Evolutionary conservation across 495 filamentous ascomycete species (phyloP), one percentile per base, ranked within the genome.

Genomic region (Penicillium simplicissimum): DNA sequence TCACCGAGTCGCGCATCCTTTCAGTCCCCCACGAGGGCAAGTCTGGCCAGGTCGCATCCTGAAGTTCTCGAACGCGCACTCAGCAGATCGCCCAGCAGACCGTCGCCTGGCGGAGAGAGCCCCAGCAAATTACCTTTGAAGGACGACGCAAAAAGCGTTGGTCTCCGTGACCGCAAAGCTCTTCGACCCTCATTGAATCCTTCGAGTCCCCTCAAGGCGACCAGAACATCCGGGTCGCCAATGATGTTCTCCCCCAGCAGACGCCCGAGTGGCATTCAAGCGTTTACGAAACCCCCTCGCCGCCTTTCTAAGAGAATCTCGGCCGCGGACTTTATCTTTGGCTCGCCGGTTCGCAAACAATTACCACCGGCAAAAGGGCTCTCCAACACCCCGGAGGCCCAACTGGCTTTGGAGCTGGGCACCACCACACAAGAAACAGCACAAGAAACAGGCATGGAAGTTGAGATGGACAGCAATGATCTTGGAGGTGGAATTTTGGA

Each of bases 21-120:
- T 67, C 83, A 84, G 45, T 88, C 87, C 4, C 88, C 88, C 4
- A 90, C 86, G 0, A 83, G 81, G 63, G 81, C 86, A 5, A 89
- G 84, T 64, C 69, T 90, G 17, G 82, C 87, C 62, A 83, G 84
- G 67, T 83, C 84, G 61, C 83, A 89, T 65, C 85, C 88, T 8
- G 83, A 84, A 8, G 72, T 87, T 15, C 64, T 88, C 45, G 74
- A 79, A 51, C 81, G 82, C 58, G 74, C 81, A 33, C 67, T 74
- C 47, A 78, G 71, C 67, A 68, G 72, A 68, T 74, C 73, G 14
- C 66, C 75, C 7, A 65, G 34, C 28, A 64, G 66, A 42, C 65
- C 53, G 67, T 42, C 62, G 33, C 45, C 53, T 34, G 60, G 52
- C 37, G 63, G 60, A 48, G 58, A 58, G 31, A 64, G 53, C 19